Percentiles rank a stretch among this genome's conserved stretches.
These are phyloP conservation scores for Bothriochloa decipiens DNA, from an alignment of 176 grass and related monocot genomes.

Conservation along the genomic window DNA sequence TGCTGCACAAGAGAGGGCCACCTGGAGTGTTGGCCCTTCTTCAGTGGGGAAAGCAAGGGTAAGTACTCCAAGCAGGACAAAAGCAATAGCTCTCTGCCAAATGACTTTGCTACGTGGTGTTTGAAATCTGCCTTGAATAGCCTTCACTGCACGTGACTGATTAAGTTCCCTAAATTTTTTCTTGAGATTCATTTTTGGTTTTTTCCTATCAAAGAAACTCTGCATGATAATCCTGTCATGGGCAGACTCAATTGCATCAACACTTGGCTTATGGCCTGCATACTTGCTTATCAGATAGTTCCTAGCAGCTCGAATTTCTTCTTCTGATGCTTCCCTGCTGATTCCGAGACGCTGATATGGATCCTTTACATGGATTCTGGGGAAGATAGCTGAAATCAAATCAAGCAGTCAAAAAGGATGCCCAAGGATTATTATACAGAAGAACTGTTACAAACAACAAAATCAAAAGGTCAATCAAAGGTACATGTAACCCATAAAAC, in stretches of 20 bases:
- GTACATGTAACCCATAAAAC: conserved; percentile 6
- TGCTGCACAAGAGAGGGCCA: conserved; percentile 73
- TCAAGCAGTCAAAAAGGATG: conserved; percentile 29
- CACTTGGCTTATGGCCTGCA: conserved; percentile 78
- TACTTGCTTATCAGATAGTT: conserved; percentile 90
- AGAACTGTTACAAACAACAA: conserved; percentile 4
- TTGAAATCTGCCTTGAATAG: conserved; percentile 82
- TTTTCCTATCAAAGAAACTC: conserved; percentile 84
- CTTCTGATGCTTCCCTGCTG: conserved; percentile 90
- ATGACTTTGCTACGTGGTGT: conserved; percentile 72
- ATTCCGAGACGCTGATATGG: conserved; percentile 83
- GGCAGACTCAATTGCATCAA: conserved; percentile 93
- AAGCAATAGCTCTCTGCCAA: conserved; percentile 71
- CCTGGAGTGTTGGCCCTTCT: conserved; percentile 94
- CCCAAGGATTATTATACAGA: conserved; percentile 25
- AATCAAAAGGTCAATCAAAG: neutral
- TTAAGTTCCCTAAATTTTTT: conserved; percentile 81
- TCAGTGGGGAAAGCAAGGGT: conserved; percentile 82
- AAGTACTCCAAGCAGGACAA: conserved; percentile 64
- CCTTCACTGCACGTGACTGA: conserved; percentile 70
- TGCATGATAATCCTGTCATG: conserved; percentile 91
- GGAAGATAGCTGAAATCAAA: conserved; percentile 78
- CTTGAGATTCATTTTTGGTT: conserved; percentile 78
- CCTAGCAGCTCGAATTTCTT: conserved; percentile 96
- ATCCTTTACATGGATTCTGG: conserved; percentile 86